These are phyloP conservation scores for Xenosphaeropsis pyriputrescens DNA, from an alignment of 2,329 filamentous ascomycete genomes.

Conservation along the genomic window DNA sequence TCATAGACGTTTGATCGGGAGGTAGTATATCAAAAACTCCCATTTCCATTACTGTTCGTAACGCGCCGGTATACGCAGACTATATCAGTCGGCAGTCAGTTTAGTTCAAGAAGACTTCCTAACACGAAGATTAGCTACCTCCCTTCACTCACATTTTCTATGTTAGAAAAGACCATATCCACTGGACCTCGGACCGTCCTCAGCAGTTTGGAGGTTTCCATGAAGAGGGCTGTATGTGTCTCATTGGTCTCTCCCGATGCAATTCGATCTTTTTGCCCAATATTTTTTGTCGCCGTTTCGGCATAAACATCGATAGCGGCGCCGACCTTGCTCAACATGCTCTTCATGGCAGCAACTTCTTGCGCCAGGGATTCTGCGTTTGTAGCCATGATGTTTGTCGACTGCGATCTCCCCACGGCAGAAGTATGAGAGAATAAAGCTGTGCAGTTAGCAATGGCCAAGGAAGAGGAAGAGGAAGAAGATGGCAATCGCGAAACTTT, in stretches of 20 bases:
- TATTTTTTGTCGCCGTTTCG: slow-evolving; percentile 4
- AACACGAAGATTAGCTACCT: background rate
- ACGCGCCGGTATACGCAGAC: slow-evolving; percentile 3
- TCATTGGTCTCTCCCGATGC: slow-evolving; percentile 4
- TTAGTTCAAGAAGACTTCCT: background rate
- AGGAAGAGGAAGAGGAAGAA: background rate
- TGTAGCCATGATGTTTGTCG: background rate
- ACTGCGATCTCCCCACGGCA: background rate
- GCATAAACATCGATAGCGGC: slow-evolving; percentile 6
- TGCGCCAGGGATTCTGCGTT: slow-evolving; percentile 4
- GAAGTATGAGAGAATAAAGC: background rate
- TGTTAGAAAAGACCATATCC: slow-evolving; percentile 8
- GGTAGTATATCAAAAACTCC: slow-evolving; percentile 11
- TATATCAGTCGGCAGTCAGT: slow-evolving; percentile 1
- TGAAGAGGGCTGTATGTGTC: slow-evolving; percentile 4
- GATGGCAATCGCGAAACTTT: background rate
- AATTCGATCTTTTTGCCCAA: slow-evolving; percentile 1
- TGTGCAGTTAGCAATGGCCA: background rate
- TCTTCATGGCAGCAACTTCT: slow-evolving; percentile 7
- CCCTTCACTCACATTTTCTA: slow-evolving; percentile 7
- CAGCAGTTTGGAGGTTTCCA: slow-evolving; percentile 7
- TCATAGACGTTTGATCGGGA: slow-evolving; percentile 6
- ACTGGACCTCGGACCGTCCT: slow-evolving; percentile 8
- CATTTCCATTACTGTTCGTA: slow-evolving; percentile 11
- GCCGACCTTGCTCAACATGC: slow-evolving; percentile 5